Evolutionary conservation across 305 asterid species (phyloP).

Genomic region (Lippia alba): DNA sequence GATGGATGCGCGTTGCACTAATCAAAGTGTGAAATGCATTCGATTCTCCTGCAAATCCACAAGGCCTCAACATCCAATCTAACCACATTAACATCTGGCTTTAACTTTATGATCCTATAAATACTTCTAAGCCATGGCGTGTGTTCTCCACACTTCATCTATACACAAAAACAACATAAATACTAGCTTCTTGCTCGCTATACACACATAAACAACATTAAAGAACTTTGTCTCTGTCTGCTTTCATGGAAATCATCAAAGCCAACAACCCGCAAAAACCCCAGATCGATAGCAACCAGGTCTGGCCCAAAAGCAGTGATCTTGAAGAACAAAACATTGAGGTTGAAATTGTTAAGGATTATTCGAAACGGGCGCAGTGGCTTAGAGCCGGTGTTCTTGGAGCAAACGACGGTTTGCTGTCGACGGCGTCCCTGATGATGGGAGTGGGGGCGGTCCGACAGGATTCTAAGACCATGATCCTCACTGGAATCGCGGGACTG

Average conservation of each 20-base stretch:
- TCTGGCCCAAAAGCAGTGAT: conserved; percentile 30
- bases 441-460: conserved; percentile 60
- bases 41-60: conserved; percentile 24
- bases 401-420: conserved; percentile 61
- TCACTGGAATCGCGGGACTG: conserved; percentile 58
- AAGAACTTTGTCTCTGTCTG: background rate
- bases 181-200: too few species aligned
- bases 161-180: background rate
- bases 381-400: conserved; percentile 61
- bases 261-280: conserved; percentile 23
- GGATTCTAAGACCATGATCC: conserved; percentile 52
- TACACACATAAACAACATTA: background rate
- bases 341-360: conserved; percentile 31
- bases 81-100: background rate
- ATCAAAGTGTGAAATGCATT: conserved; percentile 36
- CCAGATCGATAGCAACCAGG: conserved; percentile 27
- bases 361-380: conserved; percentile 56
- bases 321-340: conserved; percentile 30
- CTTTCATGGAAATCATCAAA: conserved; percentile 21
- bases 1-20: conserved; percentile 8
- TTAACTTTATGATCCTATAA: conserved; percentile 30
- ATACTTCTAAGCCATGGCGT: conserved; percentile 35
- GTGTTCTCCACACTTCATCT: conserved; percentile 47
- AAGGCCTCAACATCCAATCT: background rate
- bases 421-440: conserved; percentile 61